These are phyloP conservation scores for Pichia inconspicua DNA, from an alignment of 1,139 yeast genomes.

Conservation along the genomic window DNA sequence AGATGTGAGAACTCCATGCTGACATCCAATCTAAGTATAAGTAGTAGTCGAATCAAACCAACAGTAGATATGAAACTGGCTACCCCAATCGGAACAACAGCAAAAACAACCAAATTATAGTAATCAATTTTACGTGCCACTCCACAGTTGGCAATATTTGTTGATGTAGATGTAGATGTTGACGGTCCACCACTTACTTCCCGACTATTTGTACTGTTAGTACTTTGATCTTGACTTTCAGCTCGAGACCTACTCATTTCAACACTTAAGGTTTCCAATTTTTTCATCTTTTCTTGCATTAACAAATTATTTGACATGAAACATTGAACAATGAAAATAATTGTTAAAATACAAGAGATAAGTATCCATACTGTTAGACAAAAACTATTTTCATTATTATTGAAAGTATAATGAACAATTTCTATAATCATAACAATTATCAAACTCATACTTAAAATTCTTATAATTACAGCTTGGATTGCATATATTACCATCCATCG, in stretches of 20 bases:
- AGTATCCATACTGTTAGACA: conserved; percentile 87
- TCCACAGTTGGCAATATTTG: conserved; percentile 2
- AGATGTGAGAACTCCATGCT: conserved; percentile 29
- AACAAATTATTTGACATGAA: conserved; percentile 83
- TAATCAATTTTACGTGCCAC: conserved; percentile 56
- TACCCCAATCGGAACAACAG: conserved; percentile 93
- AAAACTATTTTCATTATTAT: conserved; percentile 45
- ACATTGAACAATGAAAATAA: conserved; percentile 78
- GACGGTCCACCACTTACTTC: not conserved
- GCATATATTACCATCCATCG: conserved; percentile 91
- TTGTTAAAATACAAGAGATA: conserved; percentile 75
- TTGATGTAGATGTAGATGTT: not conserved
- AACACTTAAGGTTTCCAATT: not conserved
- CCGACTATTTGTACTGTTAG: not conserved
- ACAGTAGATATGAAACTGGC: conserved; percentile 93
- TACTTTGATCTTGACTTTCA: not conserved
- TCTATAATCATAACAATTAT: conserved; percentile 65
- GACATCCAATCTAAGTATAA: conserved; percentile 68
- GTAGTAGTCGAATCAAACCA: conserved; percentile 63
- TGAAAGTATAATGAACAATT: conserved; percentile 53
- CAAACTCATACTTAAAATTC: conserved; percentile 77
- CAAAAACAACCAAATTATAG: conserved; percentile 85
- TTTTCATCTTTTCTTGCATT: conserved; percentile 32
- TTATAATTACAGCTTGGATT: conserved; percentile 76
- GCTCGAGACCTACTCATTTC: conserved; percentile 1